Evolutionary conservation across 768 basidiomycete genomes (phyloP).

Genomic region (Cystobasidium tubakii): DNA sequence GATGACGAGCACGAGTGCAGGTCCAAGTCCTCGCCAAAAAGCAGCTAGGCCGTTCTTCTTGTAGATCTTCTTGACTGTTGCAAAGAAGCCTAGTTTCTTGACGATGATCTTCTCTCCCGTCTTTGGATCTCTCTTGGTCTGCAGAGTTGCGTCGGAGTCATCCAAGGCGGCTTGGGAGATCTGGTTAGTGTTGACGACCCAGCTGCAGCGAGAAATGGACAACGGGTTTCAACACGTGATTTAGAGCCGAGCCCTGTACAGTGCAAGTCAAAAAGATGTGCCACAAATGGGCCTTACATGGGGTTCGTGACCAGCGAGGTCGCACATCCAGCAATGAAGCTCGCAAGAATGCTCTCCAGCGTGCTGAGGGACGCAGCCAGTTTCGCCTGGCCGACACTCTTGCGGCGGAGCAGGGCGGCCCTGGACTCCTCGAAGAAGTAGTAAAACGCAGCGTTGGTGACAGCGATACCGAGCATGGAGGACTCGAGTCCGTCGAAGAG

Average conservation of each 20-base stretch:
- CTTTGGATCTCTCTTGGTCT: slow-evolving; percentile 36
- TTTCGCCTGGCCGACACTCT: slow-evolving; percentile 34
- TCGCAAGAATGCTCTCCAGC: slow-evolving; percentile 80
- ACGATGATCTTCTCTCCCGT: slow-evolving; percentile 47
- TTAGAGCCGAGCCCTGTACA: slow-evolving; percentile 16
- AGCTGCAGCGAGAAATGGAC: slow-evolving; percentile 80
- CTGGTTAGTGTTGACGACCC: slow-evolving; percentile 76
- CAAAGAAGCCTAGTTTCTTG: slow-evolving; percentile 60
- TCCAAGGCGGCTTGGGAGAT: slow-evolving; percentile 4
- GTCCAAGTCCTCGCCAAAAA: slow-evolving; percentile 87
- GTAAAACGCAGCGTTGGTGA: slow-evolving; percentile 63
- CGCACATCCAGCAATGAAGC: slow-evolving; percentile 70
- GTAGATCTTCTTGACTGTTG: slow-evolving; percentile 65
- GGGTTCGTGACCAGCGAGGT: background rate
- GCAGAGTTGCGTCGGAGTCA: slow-evolving; percentile 42
- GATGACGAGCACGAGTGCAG: slow-evolving; percentile 83
- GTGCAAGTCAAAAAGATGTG: background rate
- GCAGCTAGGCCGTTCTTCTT: slow-evolving; percentile 69
- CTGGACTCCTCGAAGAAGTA: slow-evolving; percentile 49
- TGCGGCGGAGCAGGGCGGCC: slow-evolving; percentile 46
- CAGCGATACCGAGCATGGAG: slow-evolving; percentile 78
- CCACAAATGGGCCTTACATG: slow-evolving; percentile 1
- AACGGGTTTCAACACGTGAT: slow-evolving; percentile 78
- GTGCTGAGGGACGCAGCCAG: slow-evolving; percentile 56
- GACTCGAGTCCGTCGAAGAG: slow-evolving; percentile 82